Percentiles rank a stretch among this genome's conserved stretches.
These are phyloP conservation scores for Coprinopsis marcescibilis DNA, from an alignment of 768 basidiomycete genomes.

Conservation along the genomic window DNA sequence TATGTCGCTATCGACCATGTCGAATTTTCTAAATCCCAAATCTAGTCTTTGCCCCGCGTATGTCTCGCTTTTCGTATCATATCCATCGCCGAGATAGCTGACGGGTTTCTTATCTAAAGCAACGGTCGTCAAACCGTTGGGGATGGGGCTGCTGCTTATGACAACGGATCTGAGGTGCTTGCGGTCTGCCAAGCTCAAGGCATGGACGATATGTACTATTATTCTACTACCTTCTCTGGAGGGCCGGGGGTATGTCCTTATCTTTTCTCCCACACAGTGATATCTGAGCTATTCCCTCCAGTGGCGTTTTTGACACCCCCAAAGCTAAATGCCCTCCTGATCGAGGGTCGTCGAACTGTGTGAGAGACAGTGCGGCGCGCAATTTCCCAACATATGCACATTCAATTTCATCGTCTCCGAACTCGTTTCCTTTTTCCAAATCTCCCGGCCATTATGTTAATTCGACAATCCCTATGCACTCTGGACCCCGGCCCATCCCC, in stretches of 20 bases:
- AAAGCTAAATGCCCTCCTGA: constrained; percentile 91
- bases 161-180: constrained; percentile 73
- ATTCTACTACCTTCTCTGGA: constrained; percentile 91
- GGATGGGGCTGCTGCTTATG: constrained; percentile 87
- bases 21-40: constrained; percentile 67
- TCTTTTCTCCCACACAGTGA: constrained; percentile 6
- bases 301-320: constrained; percentile 96
- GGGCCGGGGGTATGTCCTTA: constrained; percentile 66
- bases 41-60: constrained; percentile 97
- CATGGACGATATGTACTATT: constrained; percentile 80
- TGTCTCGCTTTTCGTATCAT: constrained; percentile 20
- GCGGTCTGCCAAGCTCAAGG: constrained; percentile 84
- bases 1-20: constrained; percentile 73
- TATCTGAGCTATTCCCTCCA: constrained; percentile 22
- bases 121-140: constrained; percentile 96
- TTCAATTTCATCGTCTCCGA: constrained; percentile 28
- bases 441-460: constrained; percentile 17
- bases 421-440: constrained; percentile 18
- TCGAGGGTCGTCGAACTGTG: constrained; percentile 91
- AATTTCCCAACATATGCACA: constrained; percentile 41
- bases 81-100: constrained; percentile 11
- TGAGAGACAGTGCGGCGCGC: constrained; percentile 88
- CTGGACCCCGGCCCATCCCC: constrained; percentile 39
- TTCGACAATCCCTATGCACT: constrained; percentile 20
- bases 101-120: constrained; percentile 38